These are phyloP conservation scores for Xerocomellus amylosporus DNA, from an alignment of 768 basidiomycete species.

Conservation along the genomic window DNA sequence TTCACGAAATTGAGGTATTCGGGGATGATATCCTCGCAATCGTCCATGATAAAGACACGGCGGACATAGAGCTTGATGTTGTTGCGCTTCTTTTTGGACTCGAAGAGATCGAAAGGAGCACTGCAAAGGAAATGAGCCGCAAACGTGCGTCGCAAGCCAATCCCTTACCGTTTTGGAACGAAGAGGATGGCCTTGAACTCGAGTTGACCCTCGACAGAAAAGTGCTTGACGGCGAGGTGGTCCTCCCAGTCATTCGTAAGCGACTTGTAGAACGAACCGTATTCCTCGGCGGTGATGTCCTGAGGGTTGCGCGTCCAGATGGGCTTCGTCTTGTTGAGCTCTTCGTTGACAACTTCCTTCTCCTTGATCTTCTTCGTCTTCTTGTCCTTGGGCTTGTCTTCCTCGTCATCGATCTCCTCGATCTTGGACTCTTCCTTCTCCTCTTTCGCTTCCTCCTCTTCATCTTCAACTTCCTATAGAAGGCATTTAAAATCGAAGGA, in stretches of 20 bases:
- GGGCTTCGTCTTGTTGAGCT: slow-evolving; percentile 99
- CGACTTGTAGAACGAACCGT: slow-evolving; percentile 97
- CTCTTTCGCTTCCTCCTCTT: slow-evolving; percentile 69
- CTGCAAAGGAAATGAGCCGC: slow-evolving; percentile 37
- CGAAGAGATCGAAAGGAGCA: slow-evolving; percentile 99
- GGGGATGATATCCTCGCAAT: slow-evolving; percentile 98
- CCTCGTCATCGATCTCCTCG: slow-evolving; percentile 81
- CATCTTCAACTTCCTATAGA: slow-evolving; percentile 80
- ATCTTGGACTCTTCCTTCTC: slow-evolving; percentile 77
- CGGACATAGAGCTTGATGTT: slow-evolving; percentile 99
- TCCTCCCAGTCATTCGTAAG: slow-evolving; percentile 99
- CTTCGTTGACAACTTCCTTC: slow-evolving; percentile 83
- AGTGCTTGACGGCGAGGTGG: slow-evolving; percentile 99
- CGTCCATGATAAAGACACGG: slow-evolving; percentile 99
- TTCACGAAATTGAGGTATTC: slow-evolving; percentile 99
- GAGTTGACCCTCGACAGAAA: slow-evolving; percentile 99
- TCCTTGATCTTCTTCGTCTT: slow-evolving; percentile 96
- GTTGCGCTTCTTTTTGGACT: slow-evolving; percentile 99
- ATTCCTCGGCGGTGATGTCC: slow-evolving; percentile 92
- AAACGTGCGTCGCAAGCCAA: not conserved
- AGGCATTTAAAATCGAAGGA: slow-evolving; percentile 2
- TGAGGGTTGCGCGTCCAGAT: slow-evolving; percentile 99
- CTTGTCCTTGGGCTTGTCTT: slow-evolving; percentile 83
- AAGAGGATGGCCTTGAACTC: slow-evolving; percentile 99
- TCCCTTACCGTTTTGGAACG: slow-evolving; percentile 85